Conservation (phyloP, 1,139 yeast genomes). For the Kodamaea suecica region DNA sequence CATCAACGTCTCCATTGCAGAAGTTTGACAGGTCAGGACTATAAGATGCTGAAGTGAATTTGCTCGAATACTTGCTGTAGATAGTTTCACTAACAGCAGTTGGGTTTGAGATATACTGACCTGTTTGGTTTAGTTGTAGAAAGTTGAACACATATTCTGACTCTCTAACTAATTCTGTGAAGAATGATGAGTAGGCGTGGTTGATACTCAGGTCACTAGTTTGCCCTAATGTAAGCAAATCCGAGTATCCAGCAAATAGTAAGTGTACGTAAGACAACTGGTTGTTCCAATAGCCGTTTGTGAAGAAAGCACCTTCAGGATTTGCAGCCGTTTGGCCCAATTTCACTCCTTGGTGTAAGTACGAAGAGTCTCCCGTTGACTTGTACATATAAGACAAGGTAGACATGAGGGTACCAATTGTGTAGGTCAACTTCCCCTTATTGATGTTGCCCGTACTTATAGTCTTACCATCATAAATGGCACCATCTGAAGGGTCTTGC, state of each 20-base stretch:
- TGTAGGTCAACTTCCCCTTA: conserved; percentile 35
- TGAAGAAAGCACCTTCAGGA: conserved; percentile 12
- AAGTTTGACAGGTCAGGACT: too few species aligned
- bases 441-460: conserved; percentile 13
- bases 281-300: conserved; percentile 14
- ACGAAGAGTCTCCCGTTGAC: conserved; percentile 11
- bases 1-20: too few species aligned
- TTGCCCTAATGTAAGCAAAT: conserved; percentile 13
- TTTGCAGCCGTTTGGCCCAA: conserved; percentile 13
- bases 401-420: conserved; percentile 35
- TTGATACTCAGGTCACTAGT: conserved; percentile 16
- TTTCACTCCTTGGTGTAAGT: conserved; percentile 15
- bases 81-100: too few species aligned
- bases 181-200: too few species aligned
- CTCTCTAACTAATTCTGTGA: conserved; percentile 21
- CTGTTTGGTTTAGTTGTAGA: conserved; percentile 23
- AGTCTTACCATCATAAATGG: conserved; percentile 31
- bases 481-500: conserved; percentile 28
- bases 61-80: too few species aligned
- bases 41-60: too few species aligned
- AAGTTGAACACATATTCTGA: conserved; percentile 22
- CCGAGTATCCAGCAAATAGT: conserved; percentile 16
- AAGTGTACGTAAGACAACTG: conserved; percentile 13
- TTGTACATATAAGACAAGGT: conserved; percentile 26
- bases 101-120: conserved; percentile 15